These are phyloP conservation scores for Penicillium canariense DNA, from an alignment of 495 filamentous ascomycete species.

Conservation along the genomic window DNA sequence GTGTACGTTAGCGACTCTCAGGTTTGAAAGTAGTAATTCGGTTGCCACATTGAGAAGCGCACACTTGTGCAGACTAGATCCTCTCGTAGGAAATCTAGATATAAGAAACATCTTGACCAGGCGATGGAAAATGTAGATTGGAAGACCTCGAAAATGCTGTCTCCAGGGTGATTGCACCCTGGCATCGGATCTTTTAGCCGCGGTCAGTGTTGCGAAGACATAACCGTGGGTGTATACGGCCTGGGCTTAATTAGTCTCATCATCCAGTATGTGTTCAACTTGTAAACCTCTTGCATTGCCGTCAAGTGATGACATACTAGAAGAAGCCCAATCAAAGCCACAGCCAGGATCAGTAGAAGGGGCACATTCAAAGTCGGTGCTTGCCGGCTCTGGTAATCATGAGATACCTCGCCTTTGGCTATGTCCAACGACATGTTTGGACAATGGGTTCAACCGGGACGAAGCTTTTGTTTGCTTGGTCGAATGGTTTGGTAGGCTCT, in stretches of 20 bases:
- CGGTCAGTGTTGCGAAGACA: background rate
- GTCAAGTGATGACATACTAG: background rate
- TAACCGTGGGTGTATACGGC: background rate
- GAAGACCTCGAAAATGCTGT: constrained; percentile 5
- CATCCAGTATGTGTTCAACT: no score
- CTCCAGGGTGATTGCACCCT: background rate
- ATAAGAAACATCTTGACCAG: constrained; percentile 1
- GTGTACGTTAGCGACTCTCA: constrained; percentile 11
- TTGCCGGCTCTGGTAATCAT: background rate
- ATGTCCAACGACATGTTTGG: background rate
- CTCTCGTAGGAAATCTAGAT: background rate
- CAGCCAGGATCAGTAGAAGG: background rate
- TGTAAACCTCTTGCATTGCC: background rate
- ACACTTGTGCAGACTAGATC: background rate
- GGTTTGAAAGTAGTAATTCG: constrained; percentile 5
- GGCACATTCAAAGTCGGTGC: background rate
- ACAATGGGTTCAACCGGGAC: background rate
- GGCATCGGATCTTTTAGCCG: background rate
- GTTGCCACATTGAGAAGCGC: background rate
- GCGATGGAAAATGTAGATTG: constrained; percentile 8
- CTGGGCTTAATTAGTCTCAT: background rate
- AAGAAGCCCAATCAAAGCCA: background rate
- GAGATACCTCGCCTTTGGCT: background rate
- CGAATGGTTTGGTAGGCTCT: background rate
- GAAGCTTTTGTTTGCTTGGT: background rate